Base-by-base conservation (phyloP, 306 rosid species). In the Ochetophila trinervis region DNA sequence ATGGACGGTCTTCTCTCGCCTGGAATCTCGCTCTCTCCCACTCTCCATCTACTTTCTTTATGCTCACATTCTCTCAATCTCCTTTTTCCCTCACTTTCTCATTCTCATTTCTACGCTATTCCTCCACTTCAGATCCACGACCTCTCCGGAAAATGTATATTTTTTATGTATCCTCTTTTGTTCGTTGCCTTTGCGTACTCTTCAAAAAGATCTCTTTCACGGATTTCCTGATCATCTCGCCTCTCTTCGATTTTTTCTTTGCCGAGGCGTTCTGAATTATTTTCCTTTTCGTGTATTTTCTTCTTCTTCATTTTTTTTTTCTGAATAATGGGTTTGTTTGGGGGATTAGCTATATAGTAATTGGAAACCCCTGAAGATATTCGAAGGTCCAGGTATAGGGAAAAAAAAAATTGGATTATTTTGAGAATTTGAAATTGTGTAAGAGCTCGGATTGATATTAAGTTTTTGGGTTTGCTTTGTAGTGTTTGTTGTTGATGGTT, bases 141-240 rank as follows among this genome's bases (percentile, higher is more conserved):
- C 50, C 45, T 23, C 21, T 40, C 23, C 17, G 8, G 15, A 40
- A 19, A 13, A 13, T 13, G 19, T 50, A 16, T 50, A 6, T 5
- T 0, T 22, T 47, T 14, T 27, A 5, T 27, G 23, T 27, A 45
- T 0, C 36, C 20, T 17, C 12, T 40, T 45, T 37, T 20, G 34
- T 51, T 12, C 15, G 21, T 40, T 19, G 40, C 8, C 78, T 88
- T 77, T 91, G 83, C 96, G 87, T 91, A 73, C 74, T 76, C 63
- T 72, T 70, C 76, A 71, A 81, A 83, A 78, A 84, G 81, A 63
- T 52, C 45, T 13, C 14, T 13, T 48, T 66, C 76, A 66, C 82
- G 47, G 62, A 47, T 70, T 57, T 65, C 76, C 54, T 69, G 48
- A 57, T 62, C 19, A 72, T 24, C 52, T 36, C 51, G 34, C 42